phyloP scores from a whole-genome alignment of 495 filamentous ascomycete species.

The Xylona heveae region DNA sequence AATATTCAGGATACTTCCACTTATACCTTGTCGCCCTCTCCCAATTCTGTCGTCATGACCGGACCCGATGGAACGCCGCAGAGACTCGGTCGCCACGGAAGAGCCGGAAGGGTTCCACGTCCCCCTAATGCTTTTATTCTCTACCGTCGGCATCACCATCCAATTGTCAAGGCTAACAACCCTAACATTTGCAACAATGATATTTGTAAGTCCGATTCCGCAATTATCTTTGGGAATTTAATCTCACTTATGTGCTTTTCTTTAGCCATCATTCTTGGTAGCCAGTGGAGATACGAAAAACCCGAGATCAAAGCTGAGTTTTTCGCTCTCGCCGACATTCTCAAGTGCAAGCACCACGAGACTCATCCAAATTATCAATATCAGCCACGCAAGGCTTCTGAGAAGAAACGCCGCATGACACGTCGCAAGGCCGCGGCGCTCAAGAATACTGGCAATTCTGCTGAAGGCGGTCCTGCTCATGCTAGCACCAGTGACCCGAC shows the following conservation, averaged over 20 bases:
- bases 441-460: no score
- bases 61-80: no score
- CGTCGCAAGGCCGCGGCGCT: slow-evolving; percentile 3
- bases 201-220: slow-evolving; percentile 20
- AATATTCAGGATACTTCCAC: no score
- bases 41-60: no score
- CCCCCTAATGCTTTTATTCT: slow-evolving; percentile 25
- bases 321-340: slow-evolving; percentile 15
- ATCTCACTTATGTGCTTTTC: no score
- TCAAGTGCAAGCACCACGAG: slow-evolving; percentile 19
- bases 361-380: slow-evolving; percentile 27
- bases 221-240: slow-evolving; percentile 9
- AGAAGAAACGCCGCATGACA: slow-evolving; percentile 20
- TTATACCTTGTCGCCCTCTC: no score
- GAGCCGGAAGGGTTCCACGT: slow-evolving; percentile 18
- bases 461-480: no score
- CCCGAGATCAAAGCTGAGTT: slow-evolving; percentile 15
- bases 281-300: slow-evolving; percentile 20
- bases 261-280: slow-evolving; percentile 22
- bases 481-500: no score
- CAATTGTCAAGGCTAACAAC: slow-evolving; percentile 14
- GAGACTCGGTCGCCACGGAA: no score
- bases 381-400: slow-evolving; percentile 24
- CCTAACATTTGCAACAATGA: slow-evolving; percentile 21
- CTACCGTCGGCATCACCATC: slow-evolving; percentile 21